These are phyloP conservation scores for Leucogyrophana mollusca DNA, from an alignment of 768 basidiomycete genomes.

Conservation along the genomic window DNA sequence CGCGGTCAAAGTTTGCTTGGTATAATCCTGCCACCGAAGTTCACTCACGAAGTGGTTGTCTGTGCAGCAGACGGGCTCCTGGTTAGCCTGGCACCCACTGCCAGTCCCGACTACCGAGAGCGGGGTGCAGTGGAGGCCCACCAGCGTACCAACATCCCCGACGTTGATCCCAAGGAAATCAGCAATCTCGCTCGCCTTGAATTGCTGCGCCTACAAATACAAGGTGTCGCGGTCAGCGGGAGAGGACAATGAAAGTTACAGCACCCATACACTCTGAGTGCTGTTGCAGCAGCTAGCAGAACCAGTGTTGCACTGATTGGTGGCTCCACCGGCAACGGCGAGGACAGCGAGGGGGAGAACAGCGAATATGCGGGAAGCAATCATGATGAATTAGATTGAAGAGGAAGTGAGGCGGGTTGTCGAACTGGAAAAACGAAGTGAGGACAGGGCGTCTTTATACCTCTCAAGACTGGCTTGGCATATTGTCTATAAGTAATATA, in stretches of 20 bases:
- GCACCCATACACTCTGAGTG: too few relatives aligned
- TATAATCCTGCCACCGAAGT: too few relatives aligned
- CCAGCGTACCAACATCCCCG: background rate
- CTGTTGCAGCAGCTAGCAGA: background rate
- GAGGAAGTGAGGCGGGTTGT: background rate
- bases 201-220: too few relatives aligned
- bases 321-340: background rate
- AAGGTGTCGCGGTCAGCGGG: too few relatives aligned
- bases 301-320: background rate
- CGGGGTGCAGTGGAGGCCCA: background rate
- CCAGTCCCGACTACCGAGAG: background rate
- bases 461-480: too few relatives aligned
- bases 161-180: too few relatives aligned
- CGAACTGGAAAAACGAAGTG: too few relatives aligned
- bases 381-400: background rate
- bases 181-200: too few relatives aligned
- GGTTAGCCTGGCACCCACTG: background rate
- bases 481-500: too few relatives aligned
- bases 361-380: constrained; percentile 1
- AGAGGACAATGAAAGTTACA: too few relatives aligned
- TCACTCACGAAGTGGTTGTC: constrained; percentile 2
- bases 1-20: background rate
- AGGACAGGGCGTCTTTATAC: too few relatives aligned
- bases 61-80: constrained; percentile 5
- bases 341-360: too few relatives aligned